phyloP scores from a whole-genome alignment of 805 yeast genomes.

The Ogataea trehalophila region DNA sequence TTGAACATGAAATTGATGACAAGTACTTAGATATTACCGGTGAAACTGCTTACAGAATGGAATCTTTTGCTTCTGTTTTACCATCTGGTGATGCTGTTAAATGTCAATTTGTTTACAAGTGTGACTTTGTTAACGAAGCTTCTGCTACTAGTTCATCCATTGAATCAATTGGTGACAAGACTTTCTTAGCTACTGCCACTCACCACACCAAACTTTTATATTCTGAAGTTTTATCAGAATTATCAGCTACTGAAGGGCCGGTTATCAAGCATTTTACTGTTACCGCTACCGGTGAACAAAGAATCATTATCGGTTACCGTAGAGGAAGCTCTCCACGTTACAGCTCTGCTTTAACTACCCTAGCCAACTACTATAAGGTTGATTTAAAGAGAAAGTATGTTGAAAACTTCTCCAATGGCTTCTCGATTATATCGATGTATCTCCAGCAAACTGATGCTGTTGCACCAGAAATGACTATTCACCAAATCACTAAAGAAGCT shows the following conservation, averaged over 20 bases:
- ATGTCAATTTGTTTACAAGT: slow-evolving; percentile 82
- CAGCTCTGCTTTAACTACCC: slow-evolving; percentile 78
- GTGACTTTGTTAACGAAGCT: slow-evolving; percentile 39
- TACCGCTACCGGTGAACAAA: slow-evolving; percentile 74
- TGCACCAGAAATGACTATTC: slow-evolving; percentile 64
- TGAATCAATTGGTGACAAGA: slow-evolving; percentile 67
- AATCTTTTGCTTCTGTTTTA: slow-evolving; percentile 69
- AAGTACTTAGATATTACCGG: slow-evolving; percentile 60
- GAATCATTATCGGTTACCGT: slow-evolving; percentile 84
- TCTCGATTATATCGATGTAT: slow-evolving; percentile 82
- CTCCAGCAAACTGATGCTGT: slow-evolving; percentile 57
- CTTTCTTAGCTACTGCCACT: slow-evolving; percentile 75
- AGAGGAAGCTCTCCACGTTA: slow-evolving; percentile 81
- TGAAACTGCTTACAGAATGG: slow-evolving; percentile 56
- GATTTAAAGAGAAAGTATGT: slow-evolving; percentile 85
- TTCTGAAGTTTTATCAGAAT: slow-evolving; percentile 63
- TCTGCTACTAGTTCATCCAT: slow-evolving; percentile 43
- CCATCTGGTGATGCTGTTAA: slow-evolving; percentile 41
- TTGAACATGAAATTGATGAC: slow-evolving; percentile 78
- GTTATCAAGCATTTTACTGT: slow-evolving; percentile 83
- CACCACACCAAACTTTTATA: slow-evolving; percentile 75
- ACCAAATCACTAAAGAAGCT: slow-evolving; percentile 91
- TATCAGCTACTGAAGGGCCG: slow-evolving; percentile 79
- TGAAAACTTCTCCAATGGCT: slow-evolving; percentile 88
- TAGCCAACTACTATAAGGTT: slow-evolving; percentile 85